phyloP scores from a whole-genome alignment of 345 rosid species.

The Cardamine chenopodiifolia region DNA sequence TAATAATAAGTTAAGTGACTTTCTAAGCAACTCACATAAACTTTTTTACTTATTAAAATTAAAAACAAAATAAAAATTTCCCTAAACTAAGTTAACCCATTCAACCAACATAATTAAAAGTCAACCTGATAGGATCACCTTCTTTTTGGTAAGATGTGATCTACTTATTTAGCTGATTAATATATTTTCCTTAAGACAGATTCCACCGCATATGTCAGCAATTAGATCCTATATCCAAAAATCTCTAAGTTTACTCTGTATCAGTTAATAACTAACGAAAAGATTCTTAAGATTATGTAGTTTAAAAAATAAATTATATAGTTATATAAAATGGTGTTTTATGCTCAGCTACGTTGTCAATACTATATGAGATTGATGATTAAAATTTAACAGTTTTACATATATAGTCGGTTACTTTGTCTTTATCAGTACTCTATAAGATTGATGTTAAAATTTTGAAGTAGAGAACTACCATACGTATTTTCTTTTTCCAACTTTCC shows the following conservation, averaged over 20 bases:
- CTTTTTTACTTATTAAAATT: no score
- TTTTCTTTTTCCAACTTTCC: neutral
- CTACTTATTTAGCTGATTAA: neutral
- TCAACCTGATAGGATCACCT: neutral
- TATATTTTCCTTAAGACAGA: neutral
- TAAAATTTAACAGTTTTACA: neutral
- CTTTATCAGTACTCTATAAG: neutral
- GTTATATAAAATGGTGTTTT: no score
- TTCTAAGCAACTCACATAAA: neutral
- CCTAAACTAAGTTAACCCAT: neutral
- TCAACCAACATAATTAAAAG: neutral
- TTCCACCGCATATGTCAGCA: neutral
- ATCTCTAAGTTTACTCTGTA: no score
- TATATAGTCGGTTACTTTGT: neutral
- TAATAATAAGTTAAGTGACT: neutral
- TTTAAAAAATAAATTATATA: no score
- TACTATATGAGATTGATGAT: neutral
- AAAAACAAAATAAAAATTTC: no score
- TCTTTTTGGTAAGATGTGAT: neutral
- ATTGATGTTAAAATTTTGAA: no score
- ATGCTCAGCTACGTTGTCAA: neutral
- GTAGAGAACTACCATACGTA: no score
- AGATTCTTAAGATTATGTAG: neutral
- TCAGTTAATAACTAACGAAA: neutral
- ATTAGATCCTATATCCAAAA: no score